Evolutionary conservation across 768 basidiomycete species (phyloP).

Genomic region (Pleurotus giganteus): DNA sequence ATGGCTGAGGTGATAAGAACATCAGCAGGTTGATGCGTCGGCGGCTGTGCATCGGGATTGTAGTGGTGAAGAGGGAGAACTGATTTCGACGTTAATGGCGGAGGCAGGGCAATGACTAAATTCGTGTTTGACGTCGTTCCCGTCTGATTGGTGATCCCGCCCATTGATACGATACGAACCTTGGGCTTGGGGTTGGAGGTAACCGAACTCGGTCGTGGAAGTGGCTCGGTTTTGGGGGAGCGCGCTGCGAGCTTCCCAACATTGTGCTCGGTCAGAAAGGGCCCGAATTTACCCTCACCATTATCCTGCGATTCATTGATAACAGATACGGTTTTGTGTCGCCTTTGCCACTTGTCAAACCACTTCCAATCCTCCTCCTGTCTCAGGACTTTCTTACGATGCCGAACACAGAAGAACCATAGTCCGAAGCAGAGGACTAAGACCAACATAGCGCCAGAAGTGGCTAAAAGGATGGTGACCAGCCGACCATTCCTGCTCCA

Average conservation of each 20-base stretch:
- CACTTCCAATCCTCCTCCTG: background rate
- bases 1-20: too few species aligned
- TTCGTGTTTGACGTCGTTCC: slow-evolving; percentile 1
- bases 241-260: too few species aligned
- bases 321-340: background rate
- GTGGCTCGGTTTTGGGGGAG: too few species aligned
- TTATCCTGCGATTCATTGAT: too few species aligned
- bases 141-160: background rate
- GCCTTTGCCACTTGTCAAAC: background rate
- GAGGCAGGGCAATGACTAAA: background rate
- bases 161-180: background rate
- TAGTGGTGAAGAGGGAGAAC: background rate
- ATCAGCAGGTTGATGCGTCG: background rate
- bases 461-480: too few species aligned
- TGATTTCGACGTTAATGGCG: too few species aligned
- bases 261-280: too few species aligned
- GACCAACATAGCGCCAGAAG: too few species aligned
- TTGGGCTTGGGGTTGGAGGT: background rate
- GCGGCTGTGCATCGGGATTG: background rate
- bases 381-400: background rate
- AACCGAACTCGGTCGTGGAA: too few species aligned
- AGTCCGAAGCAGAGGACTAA: background rate
- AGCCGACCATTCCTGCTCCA: too few species aligned
- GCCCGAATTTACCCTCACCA: too few species aligned
- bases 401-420: background rate